These are phyloP conservation scores for Hanseniaspora sp. DNA, from an alignment of 1,139 yeast species.

Conservation along the genomic window DNA sequence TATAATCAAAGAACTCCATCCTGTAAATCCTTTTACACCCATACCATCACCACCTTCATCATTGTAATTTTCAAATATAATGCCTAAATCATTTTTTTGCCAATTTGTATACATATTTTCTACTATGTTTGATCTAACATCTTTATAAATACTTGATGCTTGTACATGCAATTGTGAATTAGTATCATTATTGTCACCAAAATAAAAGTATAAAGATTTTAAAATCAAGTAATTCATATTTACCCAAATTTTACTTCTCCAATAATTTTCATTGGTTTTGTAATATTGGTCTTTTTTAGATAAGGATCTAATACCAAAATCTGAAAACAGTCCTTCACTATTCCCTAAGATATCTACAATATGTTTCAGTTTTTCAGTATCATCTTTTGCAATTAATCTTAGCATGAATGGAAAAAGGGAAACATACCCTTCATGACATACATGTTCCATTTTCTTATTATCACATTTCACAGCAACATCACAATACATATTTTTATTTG, in stretches of 20 bases:
- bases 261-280: conserved; percentile 77
- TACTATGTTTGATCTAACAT: conserved; percentile 57
- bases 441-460: conserved; percentile 44
- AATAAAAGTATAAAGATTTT: conserved; percentile 56
- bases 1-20: conserved; percentile 83
- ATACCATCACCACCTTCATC: conserved; percentile 62
- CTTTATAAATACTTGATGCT: conserved; percentile 41
- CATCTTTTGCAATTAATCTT: conserved; percentile 49
- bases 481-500: conserved; percentile 57
- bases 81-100: conserved; percentile 52
- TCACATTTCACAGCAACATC: conserved; percentile 68
- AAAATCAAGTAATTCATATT: conserved; percentile 76
- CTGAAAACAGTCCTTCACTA: conserved; percentile 66
- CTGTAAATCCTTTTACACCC: conserved; percentile 82
- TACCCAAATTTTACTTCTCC: conserved; percentile 95
- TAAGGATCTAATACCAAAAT: conserved; percentile 70
- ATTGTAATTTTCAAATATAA: conserved; percentile 85
- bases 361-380: conserved; percentile 37
- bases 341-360: conserved; percentile 51
- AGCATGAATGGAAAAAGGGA: conserved; percentile 77
- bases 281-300: conserved; percentile 57
- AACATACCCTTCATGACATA: conserved; percentile 83
- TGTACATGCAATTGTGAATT: conserved; percentile 21
- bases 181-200: conserved; percentile 24
- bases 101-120: conserved; percentile 58